A percentile compares a stretch with the other conserved stretches of the same genome.
Conservation (phyloP, 257 asterid genomes). For the Fraxinus anomala region DNA sequence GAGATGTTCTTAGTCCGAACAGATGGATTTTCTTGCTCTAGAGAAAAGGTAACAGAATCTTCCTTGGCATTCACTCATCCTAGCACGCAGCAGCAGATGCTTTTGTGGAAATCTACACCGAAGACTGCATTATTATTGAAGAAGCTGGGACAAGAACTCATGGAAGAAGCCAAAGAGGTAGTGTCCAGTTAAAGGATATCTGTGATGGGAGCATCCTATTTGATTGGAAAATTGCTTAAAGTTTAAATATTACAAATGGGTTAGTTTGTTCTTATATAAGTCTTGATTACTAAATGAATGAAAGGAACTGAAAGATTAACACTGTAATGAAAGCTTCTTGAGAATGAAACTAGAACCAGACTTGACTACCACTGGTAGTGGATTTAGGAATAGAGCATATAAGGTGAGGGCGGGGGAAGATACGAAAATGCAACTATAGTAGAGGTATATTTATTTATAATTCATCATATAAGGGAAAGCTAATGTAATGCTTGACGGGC, state of each 20-base stretch:
- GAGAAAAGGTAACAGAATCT: slow-evolving; percentile 96
- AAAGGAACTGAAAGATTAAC: not conserved
- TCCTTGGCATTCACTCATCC: slow-evolving; percentile 97
- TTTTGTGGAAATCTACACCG: slow-evolving; percentile 93
- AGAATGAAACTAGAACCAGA: not conserved
- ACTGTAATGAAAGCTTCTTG: not conserved
- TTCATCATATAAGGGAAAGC: not conserved
- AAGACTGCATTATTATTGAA: slow-evolving; percentile 84
- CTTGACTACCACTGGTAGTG: not conserved
- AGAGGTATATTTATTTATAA: no score
- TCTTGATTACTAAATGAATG: not conserved
- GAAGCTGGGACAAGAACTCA: slow-evolving; percentile 91
- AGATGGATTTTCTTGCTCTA: slow-evolving; percentile 87
- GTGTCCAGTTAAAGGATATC: not conserved
- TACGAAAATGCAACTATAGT: not conserved
- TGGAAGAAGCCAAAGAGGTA: slow-evolving; percentile 99
- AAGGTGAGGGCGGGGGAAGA: not conserved
- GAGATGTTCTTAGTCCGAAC: slow-evolving; percentile 99
- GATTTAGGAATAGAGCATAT: not conserved
- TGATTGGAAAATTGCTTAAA: slow-evolving; percentile 16
- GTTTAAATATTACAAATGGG: slow-evolving; percentile 17
- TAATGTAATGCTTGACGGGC: not conserved
- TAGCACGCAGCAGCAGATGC: slow-evolving; percentile 98
- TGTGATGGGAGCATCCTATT: slow-evolving; percentile 9
- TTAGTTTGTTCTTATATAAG: slow-evolving; percentile 13